phyloP scores from a whole-genome alignment of 164 flowering plant genomes.

The Piper longum region DNA sequence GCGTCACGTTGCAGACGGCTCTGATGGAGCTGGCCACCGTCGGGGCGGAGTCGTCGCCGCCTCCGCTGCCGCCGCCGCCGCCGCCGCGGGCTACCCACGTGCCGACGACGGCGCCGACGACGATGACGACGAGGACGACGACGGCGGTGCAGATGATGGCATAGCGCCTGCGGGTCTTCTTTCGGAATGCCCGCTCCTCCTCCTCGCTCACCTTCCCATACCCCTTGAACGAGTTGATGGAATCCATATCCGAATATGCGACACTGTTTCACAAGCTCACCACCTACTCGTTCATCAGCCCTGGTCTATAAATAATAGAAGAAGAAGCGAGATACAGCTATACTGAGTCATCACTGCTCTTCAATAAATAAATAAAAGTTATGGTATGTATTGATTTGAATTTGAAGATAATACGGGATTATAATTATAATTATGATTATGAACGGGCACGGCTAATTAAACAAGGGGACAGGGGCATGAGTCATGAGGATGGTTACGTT shows the following conservation, averaged over 20 bases:
- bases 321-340: too few relatives aligned
- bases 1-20: conserved; percentile 41
- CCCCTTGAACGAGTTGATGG: conserved; percentile 15
- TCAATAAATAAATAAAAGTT: too few relatives aligned
- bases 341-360: too few relatives aligned
- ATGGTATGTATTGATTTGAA: too few relatives aligned
- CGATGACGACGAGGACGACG: conserved; percentile 29
- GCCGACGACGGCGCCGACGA: conserved; percentile 45
- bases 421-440: too few relatives aligned
- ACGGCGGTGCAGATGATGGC: conserved; percentile 33
- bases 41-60: not conserved
- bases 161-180: conserved; percentile 31
- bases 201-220: conserved; percentile 41
- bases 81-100: conserved; percentile 2
- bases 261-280: too few relatives aligned
- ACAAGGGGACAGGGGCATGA: too few relatives aligned
- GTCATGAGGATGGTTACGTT: too few relatives aligned
- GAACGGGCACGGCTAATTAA: too few relatives aligned
- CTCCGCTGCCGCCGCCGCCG: not conserved
- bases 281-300: too few relatives aligned
- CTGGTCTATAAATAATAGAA: too few relatives aligned
- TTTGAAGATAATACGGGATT: too few relatives aligned
- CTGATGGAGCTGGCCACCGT: conserved; percentile 27
- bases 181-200: conserved; percentile 21
- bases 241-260: not conserved